Evolutionary conservation across 116 monocot genomes (phyloP).

Genomic region (Zostera marina): DNA sequence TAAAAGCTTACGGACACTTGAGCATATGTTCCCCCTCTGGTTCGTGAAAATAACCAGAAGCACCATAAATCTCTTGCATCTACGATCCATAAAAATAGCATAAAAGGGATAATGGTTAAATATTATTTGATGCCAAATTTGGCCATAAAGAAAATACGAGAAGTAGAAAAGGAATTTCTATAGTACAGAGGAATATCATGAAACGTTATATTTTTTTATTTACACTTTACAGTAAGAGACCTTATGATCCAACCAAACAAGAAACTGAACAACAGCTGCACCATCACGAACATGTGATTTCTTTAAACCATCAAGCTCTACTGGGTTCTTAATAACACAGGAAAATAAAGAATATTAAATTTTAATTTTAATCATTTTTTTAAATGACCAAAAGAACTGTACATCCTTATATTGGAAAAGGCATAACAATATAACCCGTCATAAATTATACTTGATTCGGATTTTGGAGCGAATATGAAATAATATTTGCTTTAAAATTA

Average conservation of each 20-base stretch:
- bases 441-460: not conserved
- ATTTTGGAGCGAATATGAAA: not conserved
- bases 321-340: constrained; percentile 31
- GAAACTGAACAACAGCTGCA: constrained; percentile 92
- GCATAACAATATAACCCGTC: not conserved
- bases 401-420: not conserved
- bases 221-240: constrained; percentile 22
- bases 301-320: constrained; percentile 76
- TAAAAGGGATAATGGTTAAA: constrained; percentile 1
- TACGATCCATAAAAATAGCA: constrained; percentile 6
- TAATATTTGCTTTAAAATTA: constrained; percentile 7
- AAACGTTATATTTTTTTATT: not conserved
- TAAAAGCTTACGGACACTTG: constrained; percentile 41
- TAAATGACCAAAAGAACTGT: no score
- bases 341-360: not conserved
- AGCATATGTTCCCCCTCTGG: constrained; percentile 33
- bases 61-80: constrained; percentile 97
- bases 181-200: not conserved
- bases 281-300: constrained; percentile 94
- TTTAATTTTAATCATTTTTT: no score
- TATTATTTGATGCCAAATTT: not conserved
- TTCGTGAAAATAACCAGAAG: constrained; percentile 83
- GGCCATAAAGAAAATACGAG: not conserved
- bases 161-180: not conserved
- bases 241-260: constrained; percentile 86